phyloP scores from a whole-genome alignment of 805 yeast genomes.

The Starmerella bombicola region DNA sequence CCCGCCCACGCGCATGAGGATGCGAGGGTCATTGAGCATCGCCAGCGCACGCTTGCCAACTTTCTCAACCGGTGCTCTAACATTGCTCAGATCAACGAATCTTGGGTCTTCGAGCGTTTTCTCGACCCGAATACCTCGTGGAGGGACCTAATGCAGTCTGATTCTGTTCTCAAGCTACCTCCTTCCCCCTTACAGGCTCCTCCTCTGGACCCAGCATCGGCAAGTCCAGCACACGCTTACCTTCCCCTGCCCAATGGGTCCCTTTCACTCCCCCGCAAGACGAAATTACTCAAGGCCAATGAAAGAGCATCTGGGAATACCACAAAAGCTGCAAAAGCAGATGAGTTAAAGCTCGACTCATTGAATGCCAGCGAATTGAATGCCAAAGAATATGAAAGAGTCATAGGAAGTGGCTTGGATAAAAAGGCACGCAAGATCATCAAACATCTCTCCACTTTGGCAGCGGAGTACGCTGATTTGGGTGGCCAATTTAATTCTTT shows the following conservation, averaged over 20 bases:
- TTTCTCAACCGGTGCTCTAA: constrained; percentile 66
- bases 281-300: not conserved
- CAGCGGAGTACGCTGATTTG: constrained; percentile 58
- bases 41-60: constrained; percentile 61
- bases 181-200: constrained; percentile 44
- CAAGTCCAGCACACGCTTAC: constrained; percentile 47
- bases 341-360: not conserved
- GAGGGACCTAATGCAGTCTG: constrained; percentile 54
- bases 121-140: constrained; percentile 77
- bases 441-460: constrained; percentile 44
- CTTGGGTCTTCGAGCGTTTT: constrained; percentile 59
- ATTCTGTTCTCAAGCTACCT: constrained; percentile 45
- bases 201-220: constrained; percentile 46
- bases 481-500: constrained; percentile 59
- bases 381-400: constrained; percentile 37
- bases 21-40: constrained; percentile 41
- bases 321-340: not conserved
- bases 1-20: constrained; percentile 37
- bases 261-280: constrained; percentile 21
- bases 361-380: constrained; percentile 27
- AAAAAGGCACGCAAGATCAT: constrained; percentile 44
- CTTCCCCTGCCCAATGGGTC: constrained; percentile 48
- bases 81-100: constrained; percentile 43
- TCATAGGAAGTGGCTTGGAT: constrained; percentile 40
- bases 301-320: not conserved